Percentiles rank a stretch among this genome's conserved stretches.
Conservation (phyloP, 768 basidiomycete species). For the Tricholoma bakamatsutake region DNA sequence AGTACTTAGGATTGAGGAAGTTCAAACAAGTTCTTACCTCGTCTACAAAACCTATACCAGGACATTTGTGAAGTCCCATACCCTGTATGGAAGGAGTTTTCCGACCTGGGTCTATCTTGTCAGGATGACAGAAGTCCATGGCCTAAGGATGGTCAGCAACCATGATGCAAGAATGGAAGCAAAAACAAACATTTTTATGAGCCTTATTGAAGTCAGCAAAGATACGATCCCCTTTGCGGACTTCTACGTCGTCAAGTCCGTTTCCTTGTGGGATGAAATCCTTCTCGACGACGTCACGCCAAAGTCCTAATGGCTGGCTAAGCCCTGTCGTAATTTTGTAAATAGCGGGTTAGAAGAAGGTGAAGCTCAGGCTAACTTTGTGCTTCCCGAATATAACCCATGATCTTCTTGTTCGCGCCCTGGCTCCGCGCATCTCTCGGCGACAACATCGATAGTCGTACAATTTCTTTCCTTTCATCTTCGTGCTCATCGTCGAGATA, state of each 20-base stretch:
- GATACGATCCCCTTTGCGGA: constrained; percentile 14
- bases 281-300: constrained; percentile 10
- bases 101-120: constrained; percentile 9
- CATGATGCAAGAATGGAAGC: not conserved
- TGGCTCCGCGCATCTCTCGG: constrained; percentile 6
- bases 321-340: constrained; percentile 8
- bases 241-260: constrained; percentile 4
- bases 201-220: constrained; percentile 10
- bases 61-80: constrained; percentile 21
- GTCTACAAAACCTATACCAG: constrained; percentile 17
- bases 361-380: constrained; percentile 11
- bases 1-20: not conserved
- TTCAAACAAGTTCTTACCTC: constrained; percentile 7
- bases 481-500: constrained; percentile 17
- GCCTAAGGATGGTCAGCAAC: constrained; percentile 4
- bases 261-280: constrained; percentile 8
- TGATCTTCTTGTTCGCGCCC: constrained; percentile 11
- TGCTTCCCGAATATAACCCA: constrained; percentile 23
- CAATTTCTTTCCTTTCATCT: constrained; percentile 14
- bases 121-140: constrained; percentile 7
- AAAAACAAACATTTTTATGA: constrained; percentile 12
- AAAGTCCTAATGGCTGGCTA: constrained; percentile 11
- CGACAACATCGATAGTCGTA: constrained; percentile 12
- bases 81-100: constrained; percentile 14
- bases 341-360: not conserved